Percentiles rank a stretch among this genome's conserved stretches.
Conservation (phyloP, 352 stramenopile genomes). For the Aphanomyces invadans region DNA sequence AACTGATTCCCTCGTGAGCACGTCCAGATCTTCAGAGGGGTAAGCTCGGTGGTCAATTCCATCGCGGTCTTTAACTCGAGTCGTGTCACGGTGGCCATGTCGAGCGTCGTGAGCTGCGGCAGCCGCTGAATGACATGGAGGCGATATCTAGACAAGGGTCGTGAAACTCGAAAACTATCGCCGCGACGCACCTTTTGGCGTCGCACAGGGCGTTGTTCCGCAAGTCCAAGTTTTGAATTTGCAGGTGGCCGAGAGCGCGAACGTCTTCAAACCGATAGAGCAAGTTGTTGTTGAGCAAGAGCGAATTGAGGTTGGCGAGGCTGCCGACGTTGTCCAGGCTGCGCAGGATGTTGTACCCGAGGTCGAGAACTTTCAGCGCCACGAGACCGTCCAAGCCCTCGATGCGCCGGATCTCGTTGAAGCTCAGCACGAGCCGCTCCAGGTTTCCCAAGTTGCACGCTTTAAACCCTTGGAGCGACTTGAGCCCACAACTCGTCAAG, state of each 20-base stretch:
- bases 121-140: slow-evolving; percentile 49
- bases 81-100: slow-evolving; percentile 40
- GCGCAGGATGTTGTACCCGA: slow-evolving; percentile 58
- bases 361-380: slow-evolving; percentile 43
- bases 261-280: slow-evolving; percentile 52
- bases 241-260: slow-evolving; percentile 16
- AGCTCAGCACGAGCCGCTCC: slow-evolving; percentile 56
- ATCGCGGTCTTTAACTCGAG: slow-evolving; percentile 36
- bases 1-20: slow-evolving; percentile 10
- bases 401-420: slow-evolving; percentile 54
- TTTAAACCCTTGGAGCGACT: slow-evolving; percentile 1
- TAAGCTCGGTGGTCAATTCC: slow-evolving; percentile 42
- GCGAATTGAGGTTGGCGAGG: slow-evolving; percentile 31
- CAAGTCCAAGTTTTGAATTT: slow-evolving; percentile 44
- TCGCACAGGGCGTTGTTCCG: slow-evolving; percentile 60
- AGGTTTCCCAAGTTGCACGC: slow-evolving; percentile 27
- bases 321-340: slow-evolving; percentile 39
- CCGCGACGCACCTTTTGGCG: slow-evolving; percentile 40
- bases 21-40: slow-evolving; percentile 39
- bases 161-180: too few species aligned
- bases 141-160: slow-evolving; percentile 34
- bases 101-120: slow-evolving; percentile 36
- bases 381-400: slow-evolving; percentile 30
- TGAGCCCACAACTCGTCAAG: slow-evolving; percentile 20
- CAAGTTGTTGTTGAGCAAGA: slow-evolving; percentile 64